Percentiles rank a stretch among this genome's conserved stretches.
Evolutionary conservation across 495 filamentous ascomycete genomes (phyloP).

Genomic region (Coniosporium apollinis): DNA sequence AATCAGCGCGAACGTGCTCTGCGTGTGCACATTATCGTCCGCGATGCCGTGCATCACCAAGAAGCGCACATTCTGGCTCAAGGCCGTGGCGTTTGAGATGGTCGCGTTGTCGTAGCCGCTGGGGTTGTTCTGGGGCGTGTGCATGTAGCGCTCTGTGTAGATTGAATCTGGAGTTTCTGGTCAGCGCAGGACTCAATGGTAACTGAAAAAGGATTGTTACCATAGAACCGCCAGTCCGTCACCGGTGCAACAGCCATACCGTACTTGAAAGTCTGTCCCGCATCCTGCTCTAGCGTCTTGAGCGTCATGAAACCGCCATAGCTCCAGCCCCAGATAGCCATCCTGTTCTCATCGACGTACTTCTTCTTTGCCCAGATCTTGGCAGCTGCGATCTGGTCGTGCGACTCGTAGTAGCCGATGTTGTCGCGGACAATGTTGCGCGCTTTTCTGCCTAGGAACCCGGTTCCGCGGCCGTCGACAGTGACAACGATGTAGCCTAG

Average conservation of each 20-base stretch:
- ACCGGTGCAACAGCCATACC: conserved; percentile 97
- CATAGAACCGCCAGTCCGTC: conserved; percentile 90
- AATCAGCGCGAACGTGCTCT: conserved; percentile 73
- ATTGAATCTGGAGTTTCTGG: conserved; percentile 49
- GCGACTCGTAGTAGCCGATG: conserved; percentile 68
- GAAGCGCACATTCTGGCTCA: conserved; percentile 65
- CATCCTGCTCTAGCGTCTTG: conserved; percentile 86
- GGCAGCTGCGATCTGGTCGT: conserved; percentile 81
- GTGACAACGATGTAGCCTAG: conserved; percentile 94
- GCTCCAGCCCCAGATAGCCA: conserved; percentile 98
- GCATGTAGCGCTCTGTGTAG: conserved; percentile 94
- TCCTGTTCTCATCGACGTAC: conserved; percentile 64
- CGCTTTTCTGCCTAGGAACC: conserved; percentile 71
- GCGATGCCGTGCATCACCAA: conserved; percentile 86
- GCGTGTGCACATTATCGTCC: conserved; percentile 94
- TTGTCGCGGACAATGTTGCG: conserved; percentile 69
- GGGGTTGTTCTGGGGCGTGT: conserved; percentile 67
- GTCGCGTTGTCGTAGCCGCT: conserved; percentile 59
- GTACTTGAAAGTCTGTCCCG: conserved; percentile 76
- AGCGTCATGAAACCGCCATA: conserved; percentile 96
- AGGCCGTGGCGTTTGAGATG: conserved; percentile 51
- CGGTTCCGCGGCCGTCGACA: conserved; percentile 84
- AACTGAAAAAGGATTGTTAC: conserved; percentile 18
- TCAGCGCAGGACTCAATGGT: conserved; percentile 1
- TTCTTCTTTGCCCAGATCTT: conserved; percentile 68